Evolutionary conservation across 2,329 filamentous ascomycete species (phyloP).

Genomic region (Cladosporium colombiae): DNA sequence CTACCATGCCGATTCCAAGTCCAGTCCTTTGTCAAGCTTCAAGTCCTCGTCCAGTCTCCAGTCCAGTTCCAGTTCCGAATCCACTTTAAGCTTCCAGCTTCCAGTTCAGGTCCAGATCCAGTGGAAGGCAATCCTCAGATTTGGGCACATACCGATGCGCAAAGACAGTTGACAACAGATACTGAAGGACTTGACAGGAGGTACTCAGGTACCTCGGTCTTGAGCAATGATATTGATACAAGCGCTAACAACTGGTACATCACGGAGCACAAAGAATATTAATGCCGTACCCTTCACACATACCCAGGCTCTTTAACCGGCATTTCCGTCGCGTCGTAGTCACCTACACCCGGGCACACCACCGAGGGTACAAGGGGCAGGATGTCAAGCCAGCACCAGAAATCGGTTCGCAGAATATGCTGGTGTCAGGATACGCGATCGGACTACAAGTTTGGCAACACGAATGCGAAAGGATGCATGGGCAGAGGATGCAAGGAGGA

Average conservation of each 20-base stretch:
- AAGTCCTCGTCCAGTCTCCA: neutral
- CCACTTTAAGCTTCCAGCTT: neutral
- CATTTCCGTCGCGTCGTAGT: neutral
- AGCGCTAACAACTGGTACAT: neutral
- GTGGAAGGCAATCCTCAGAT: neutral
- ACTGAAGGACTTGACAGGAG: slow-evolving; percentile 8
- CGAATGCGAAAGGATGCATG: neutral
- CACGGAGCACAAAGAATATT: neutral
- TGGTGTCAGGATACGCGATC: neutral
- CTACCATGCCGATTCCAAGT: neutral
- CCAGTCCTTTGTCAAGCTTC: neutral
- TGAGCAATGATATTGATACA: neutral
- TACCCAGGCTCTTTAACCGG: neutral
- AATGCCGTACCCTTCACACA: neutral
- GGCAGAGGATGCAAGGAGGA: neutral
- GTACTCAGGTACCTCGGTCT: slow-evolving; percentile 17
- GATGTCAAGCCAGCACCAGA: neutral
- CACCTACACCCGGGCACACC: neutral
- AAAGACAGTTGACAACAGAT: neutral
- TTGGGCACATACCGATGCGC: neutral
- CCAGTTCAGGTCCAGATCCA: neutral
- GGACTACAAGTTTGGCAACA: neutral
- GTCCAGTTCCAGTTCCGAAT: slow-evolving; percentile 3
- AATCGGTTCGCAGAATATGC: neutral
- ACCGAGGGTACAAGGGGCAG: neutral